Evolutionary conservation across 345 rosid genomes (phyloP).

Genomic region (Acer saccharum): DNA sequence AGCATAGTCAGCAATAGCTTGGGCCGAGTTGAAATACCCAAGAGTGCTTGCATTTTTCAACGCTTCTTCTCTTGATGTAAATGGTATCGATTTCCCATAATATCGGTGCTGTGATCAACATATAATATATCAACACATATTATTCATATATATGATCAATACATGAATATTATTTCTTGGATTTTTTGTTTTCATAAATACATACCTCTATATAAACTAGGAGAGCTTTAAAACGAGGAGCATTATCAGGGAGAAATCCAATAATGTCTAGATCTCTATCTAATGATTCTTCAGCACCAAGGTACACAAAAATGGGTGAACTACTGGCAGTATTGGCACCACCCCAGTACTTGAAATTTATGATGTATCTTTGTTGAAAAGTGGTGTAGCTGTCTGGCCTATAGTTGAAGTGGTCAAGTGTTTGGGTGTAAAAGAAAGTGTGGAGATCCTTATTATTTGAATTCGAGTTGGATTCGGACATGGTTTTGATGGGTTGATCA

Average conservation of each 20-base stretch:
- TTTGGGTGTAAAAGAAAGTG: constrained; percentile 39
- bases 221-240: constrained; percentile 40
- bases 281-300: constrained; percentile 47
- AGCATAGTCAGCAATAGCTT: constrained; percentile 50
- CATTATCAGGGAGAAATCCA: constrained; percentile 41
- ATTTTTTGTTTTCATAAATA: too few species aligned
- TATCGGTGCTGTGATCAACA: constrained; percentile 47
- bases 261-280: constrained; percentile 22
- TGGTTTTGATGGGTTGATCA: background rate
- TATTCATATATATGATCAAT: too few species aligned
- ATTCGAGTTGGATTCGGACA: constrained; percentile 3
- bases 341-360: constrained; percentile 50
- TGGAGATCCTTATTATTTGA: constrained; percentile 14
- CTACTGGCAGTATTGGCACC: constrained; percentile 35
- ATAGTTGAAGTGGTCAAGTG: constrained; percentile 60
- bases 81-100: constrained; percentile 53
- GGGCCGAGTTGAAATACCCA: constrained; percentile 44
- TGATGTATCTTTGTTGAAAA: constrained; percentile 49
- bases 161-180: too few species aligned
- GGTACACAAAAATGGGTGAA: constrained; percentile 52
- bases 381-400: constrained; percentile 51
- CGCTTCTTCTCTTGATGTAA: constrained; percentile 24
- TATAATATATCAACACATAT: background rate
- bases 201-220: constrained; percentile 46
- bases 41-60: constrained; percentile 27